These are phyloP conservation scores for Corymbia citriodora DNA, from an alignment of 441 rosid genomes.

Conservation along the genomic window DNA sequence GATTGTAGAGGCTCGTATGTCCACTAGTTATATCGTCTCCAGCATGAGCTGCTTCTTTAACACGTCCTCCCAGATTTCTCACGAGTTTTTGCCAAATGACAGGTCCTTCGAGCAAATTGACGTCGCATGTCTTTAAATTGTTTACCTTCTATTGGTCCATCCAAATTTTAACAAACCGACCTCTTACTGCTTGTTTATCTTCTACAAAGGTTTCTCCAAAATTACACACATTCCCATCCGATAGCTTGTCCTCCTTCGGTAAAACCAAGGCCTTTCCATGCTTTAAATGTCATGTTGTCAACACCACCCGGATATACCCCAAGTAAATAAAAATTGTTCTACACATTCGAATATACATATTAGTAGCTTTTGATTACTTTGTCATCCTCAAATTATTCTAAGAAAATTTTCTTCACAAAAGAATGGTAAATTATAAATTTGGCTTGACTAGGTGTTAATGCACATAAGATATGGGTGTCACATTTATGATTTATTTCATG, in stretches of 20 bases:
- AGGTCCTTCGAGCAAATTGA: not conserved
- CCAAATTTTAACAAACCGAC: not conserved
- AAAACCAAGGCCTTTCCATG: not conserved
- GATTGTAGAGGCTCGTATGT: not conserved
- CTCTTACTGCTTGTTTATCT: not conserved
- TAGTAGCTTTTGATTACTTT: not conserved
- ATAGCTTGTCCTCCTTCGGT: not conserved
- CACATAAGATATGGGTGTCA: not conserved
- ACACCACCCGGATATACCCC: not conserved
- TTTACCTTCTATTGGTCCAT: not conserved
- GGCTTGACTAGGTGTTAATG: not conserved
- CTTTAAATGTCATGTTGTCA: not conserved
- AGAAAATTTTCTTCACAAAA: not conserved
- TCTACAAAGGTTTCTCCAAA: not conserved
- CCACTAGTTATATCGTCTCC: not conserved
- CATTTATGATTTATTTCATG: not conserved
- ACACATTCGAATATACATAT: not conserved
- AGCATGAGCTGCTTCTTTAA: not conserved
- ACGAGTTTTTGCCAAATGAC: too few species aligned
- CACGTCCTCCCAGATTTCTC: not conserved
- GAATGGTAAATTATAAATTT: not conserved
- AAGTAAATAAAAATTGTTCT: not conserved
- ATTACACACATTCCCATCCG: not conserved
- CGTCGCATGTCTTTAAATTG: not conserved
- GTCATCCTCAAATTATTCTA: not conserved